A percentile compares a stretch with the other conserved stretches of the same genome.
These are phyloP conservation scores for Coprinopsis cinerea DNA, from an alignment of 768 basidiomycete species.

Conservation along the genomic window DNA sequence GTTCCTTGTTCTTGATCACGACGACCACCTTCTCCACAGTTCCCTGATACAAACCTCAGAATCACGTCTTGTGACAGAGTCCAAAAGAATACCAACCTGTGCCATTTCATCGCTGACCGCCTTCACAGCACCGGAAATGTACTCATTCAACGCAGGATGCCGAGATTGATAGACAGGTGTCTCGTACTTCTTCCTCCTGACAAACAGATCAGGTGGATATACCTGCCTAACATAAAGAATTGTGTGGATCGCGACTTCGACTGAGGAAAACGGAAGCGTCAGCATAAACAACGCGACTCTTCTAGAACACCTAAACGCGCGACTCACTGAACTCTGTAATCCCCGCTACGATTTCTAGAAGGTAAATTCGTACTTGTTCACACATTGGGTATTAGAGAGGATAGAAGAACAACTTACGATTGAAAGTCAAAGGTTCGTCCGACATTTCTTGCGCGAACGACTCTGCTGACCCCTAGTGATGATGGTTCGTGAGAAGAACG, in stretches of 20 bases:
- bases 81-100: conserved; percentile 36
- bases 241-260: conserved; percentile 90
- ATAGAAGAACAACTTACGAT: conserved; percentile 20
- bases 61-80: neutral
- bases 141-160: conserved; percentile 84
- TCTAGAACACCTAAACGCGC: neutral
- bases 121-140: conserved; percentile 83
- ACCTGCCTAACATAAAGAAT: conserved; percentile 88
- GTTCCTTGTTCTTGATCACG: conserved; percentile 77
- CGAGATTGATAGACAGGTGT: conserved; percentile 90
- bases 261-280: conserved; percentile 43
- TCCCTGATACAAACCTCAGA: conserved; percentile 50
- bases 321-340: conserved; percentile 68
- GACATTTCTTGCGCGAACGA: too few relatives aligned
- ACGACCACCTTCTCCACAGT: conserved; percentile 75
- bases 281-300: neutral
- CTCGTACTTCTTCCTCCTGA: conserved; percentile 83
- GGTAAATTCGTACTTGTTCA: neutral
- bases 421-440: conserved; percentile 20
- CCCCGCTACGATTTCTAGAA: conserved; percentile 54
- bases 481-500: neutral
- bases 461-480: too few relatives aligned
- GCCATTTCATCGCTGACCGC: conserved; percentile 75
- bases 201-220: conserved; percentile 86
- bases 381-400: neutral